Evolutionary conservation across 2,329 filamentous ascomycete species (phyloP).

Genomic region (Metarhizium brunneum): DNA sequence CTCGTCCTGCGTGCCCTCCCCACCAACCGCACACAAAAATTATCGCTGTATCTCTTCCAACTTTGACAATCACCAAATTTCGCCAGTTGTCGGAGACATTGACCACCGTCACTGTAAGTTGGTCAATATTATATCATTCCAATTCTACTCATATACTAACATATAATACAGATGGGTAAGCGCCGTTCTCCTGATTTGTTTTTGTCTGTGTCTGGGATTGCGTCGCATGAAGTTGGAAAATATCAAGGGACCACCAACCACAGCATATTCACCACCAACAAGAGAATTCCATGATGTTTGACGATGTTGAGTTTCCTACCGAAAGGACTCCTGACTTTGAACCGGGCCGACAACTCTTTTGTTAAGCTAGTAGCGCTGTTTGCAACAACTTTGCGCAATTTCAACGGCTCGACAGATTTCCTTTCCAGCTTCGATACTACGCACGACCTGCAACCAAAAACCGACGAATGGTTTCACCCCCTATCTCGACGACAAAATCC

Average conservation of each 20-base stretch:
- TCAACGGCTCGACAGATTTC: neutral
- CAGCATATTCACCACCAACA: too few relatives aligned
- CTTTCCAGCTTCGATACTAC: neutral
- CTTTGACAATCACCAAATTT: constrained; percentile 31
- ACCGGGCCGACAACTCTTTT: neutral
- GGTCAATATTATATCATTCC: neutral
- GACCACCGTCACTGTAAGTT: constrained; percentile 42
- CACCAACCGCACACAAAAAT: constrained; percentile 33
- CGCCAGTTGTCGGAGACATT: constrained; percentile 34
- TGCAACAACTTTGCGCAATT: neutral
- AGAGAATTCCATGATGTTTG: neutral
- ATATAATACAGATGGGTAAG: constrained; percentile 51
- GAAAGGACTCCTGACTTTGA: neutral
- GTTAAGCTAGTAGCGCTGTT: neutral
- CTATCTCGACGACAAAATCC: neutral
- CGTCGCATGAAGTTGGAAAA: neutral
- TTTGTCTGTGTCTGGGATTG: neutral
- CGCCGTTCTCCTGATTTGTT: constrained; percentile 16
- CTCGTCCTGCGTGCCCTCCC: constrained; percentile 26
- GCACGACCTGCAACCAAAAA: neutral
- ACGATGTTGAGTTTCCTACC: neutral
- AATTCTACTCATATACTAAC: constrained; percentile 24
- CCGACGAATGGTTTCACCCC: neutral
- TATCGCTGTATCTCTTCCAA: constrained; percentile 27
- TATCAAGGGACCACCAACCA: neutral